These are phyloP conservation scores for Penicillium sp. DNA, from an alignment of 2,329 filamentous ascomycete genomes.

Conservation along the genomic window DNA sequence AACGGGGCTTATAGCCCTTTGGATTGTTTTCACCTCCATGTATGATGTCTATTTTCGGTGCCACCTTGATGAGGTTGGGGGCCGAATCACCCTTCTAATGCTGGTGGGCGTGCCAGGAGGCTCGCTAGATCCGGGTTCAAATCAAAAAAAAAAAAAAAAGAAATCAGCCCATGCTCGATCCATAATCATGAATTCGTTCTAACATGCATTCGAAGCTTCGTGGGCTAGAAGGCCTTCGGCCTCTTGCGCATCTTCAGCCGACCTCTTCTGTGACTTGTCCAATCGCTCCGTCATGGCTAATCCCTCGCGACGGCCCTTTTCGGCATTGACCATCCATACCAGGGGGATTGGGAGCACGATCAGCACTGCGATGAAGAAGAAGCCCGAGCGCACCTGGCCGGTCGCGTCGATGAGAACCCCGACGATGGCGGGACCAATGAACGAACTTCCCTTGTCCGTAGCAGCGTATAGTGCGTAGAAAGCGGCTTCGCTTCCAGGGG, in stretches of 20 bases:
- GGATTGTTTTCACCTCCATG: no score
- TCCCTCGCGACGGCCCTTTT: conserved; percentile 33
- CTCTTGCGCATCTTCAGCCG: conserved; percentile 20
- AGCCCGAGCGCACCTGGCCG: conserved; percentile 71
- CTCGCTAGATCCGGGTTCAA: neutral
- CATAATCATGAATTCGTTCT: neutral
- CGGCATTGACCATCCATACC: conserved; percentile 62
- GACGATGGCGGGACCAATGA: conserved; percentile 86
- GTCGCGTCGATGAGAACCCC: conserved; percentile 77
- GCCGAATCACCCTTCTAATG: neutral
- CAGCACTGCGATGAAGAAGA: conserved; percentile 80
- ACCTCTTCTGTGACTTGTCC: conserved; percentile 14
- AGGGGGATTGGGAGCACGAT: conserved; percentile 75
- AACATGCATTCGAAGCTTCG: conserved; percentile 2
- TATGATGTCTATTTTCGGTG: neutral
- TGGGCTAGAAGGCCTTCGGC: conserved; percentile 27
- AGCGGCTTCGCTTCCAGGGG: conserved; percentile 80
- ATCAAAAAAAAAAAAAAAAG: neutral
- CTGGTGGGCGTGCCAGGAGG: neutral
- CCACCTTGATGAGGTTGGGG: no score
- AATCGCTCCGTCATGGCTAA: conserved; percentile 30
- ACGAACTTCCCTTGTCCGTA: conserved; percentile 84
- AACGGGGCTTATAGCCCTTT: neutral
- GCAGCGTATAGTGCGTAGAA: conserved; percentile 94
- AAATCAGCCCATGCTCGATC: neutral